A percentile compares a stretch with the other conserved stretches of the same genome.
These are phyloP conservation scores for Magnolia changhungtana DNA, from an alignment of 164 flowering plant genomes.

Conservation along the genomic window DNA sequence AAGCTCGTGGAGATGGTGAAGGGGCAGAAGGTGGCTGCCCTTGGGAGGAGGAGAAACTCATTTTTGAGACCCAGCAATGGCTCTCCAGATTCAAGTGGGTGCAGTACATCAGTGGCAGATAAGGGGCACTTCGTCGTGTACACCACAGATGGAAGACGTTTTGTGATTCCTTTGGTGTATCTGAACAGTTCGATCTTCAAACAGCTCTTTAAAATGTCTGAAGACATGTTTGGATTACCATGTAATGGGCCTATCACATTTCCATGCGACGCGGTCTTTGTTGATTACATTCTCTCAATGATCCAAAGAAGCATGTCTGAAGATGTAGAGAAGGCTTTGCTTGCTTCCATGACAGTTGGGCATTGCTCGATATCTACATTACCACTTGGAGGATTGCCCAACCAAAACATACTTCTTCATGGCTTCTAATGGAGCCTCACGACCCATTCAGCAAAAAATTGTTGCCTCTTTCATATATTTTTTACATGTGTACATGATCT, in stretches of 20 bases:
- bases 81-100: no score
- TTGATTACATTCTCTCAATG: conserved; percentile 19
- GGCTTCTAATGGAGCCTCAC: not conserved
- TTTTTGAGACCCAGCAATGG: not conserved
- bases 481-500: no score
- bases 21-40: conserved; percentile 9
- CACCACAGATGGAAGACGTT: conserved; percentile 13
- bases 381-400: not conserved
- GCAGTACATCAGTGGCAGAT: not conserved
- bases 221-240: conserved; percentile 27
- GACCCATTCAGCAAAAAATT: no score
- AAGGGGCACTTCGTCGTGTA: conserved; percentile 20
- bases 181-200: conserved; percentile 20
- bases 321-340: conserved; percentile 19
- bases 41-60: conserved; percentile 7
- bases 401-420: not conserved
- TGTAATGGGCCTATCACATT: conserved; percentile 24
- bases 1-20: conserved; percentile 6
- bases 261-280: conserved; percentile 20
- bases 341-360: conserved; percentile 6
- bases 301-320: not conserved
- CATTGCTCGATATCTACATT: conserved; percentile 13
- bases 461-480: no score
- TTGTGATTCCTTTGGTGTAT: conserved; percentile 22
- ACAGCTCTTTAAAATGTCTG: conserved; percentile 30